Evolutionary conservation across 352 stramenopile species (phyloP), one percentile per base, ranked within the genome.

Genomic region (Pythium vanterpoolii): DNA sequence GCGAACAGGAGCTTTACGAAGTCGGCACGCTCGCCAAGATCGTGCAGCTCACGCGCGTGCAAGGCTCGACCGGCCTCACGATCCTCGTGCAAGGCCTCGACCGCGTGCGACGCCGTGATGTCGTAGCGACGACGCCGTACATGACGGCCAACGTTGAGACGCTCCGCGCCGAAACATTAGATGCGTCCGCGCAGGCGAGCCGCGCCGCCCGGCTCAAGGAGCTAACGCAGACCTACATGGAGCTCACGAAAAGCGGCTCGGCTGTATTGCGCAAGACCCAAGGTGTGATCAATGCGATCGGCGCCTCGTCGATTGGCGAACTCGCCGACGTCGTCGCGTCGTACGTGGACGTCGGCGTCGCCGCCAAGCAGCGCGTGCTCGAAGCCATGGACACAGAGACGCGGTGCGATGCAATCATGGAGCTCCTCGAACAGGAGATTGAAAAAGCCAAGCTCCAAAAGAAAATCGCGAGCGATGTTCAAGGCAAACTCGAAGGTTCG

Each of bases 281-380:
- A 33, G 77, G 69, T 13, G 59, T 87, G 13, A 79, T 89, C 65
- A 78, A 82, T 27, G 77, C 78, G 8, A 87, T 89, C 56, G 73
- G 75, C 53, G 79, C 77, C 38, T 78, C 73, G 9, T 86, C 81
- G 3, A 66, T 82, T 0, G 78, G 77, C 27, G 74, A 89, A 34
- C 72, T 90, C 16, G 79, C 81, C 0, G 81, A 90, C 33, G 75
- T 89, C 39, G 74, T 89, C 10, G 78, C 85, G n/a, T 86, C 78
- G 26, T 87, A 88, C 30, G 43, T 90, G 27, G 79, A 79, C 40
- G 78, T 86, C 3, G 71, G 60, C 4, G 75, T 82, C 19, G 59
- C 68, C 0, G 67, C 75, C 33, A 90, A 90, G 59, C 81, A 89
- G 51, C 60, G 61, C 13, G 78, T 90, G 48, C 62, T 90, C 30